Evolutionary conservation across 176 grass and related monocot species (phyloP).

Genomic region (Zea luxurians): DNA sequence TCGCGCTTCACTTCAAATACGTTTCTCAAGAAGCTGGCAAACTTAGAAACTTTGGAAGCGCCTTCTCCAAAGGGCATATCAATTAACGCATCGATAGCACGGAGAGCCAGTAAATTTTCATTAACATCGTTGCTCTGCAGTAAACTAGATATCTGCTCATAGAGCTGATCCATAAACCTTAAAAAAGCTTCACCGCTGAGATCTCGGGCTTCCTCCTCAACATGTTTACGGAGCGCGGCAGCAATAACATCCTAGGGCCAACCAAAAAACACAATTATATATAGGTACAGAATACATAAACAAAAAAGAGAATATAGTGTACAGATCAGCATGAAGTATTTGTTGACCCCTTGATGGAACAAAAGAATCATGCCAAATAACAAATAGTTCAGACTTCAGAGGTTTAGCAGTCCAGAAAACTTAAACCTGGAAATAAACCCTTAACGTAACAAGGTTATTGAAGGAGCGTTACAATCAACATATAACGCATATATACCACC

Average conservation of each 20-base stretch:
- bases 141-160: slow-evolving; percentile 77
- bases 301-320: slow-evolving; percentile 18
- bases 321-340: not conserved
- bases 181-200: slow-evolving; percentile 82
- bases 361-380: slow-evolving; percentile 8
- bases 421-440: slow-evolving; percentile 4
- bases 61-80: slow-evolving; percentile 87
- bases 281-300: slow-evolving; percentile 6
- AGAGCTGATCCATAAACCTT: slow-evolving; percentile 96
- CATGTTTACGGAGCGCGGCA: slow-evolving; percentile 75
- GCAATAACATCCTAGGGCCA: slow-evolving; percentile 66
- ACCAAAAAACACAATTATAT: slow-evolving; percentile 29
- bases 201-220: slow-evolving; percentile 92
- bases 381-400: not conserved
- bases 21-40: slow-evolving; percentile 72
- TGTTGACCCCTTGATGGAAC: not conserved
- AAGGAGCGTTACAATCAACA: slow-evolving; percentile 22
- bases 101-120: slow-evolving; percentile 83
- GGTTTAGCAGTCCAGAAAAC: slow-evolving; percentile 20
- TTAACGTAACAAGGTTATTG: not conserved
- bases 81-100: slow-evolving; percentile 84
- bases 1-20: slow-evolving; percentile 89
- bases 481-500: slow-evolving; percentile 6
- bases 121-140: slow-evolving; percentile 67
- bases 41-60: slow-evolving; percentile 93